These are phyloP conservation scores for Brachypodium distachyon DNA, from an alignment of 202 grass and related monocot genomes.

Conservation along the genomic window DNA sequence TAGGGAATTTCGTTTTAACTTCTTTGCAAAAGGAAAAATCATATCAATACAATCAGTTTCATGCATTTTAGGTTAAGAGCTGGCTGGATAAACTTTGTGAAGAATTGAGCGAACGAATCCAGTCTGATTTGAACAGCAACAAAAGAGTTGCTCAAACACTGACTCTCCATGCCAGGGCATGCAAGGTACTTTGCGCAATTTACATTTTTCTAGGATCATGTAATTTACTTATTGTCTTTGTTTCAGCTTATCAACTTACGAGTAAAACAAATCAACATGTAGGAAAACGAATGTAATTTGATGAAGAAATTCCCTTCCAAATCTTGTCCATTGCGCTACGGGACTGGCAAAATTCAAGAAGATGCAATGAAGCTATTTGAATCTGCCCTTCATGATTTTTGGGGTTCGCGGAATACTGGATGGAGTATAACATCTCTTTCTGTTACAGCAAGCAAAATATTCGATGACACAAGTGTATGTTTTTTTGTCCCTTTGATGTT, in stretches of 20 bases:
- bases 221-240: not conserved
- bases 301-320: slow-evolving; percentile 89
- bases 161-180: slow-evolving; percentile 70
- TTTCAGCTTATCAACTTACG: not conserved
- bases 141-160: slow-evolving; percentile 75
- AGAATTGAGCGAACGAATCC: slow-evolving; percentile 78
- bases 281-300: slow-evolving; percentile 35
- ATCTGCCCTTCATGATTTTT: slow-evolving; percentile 72
- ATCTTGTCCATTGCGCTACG: slow-evolving; percentile 88
- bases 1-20: not conserved
- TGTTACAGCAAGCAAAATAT: slow-evolving; percentile 91
- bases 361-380: slow-evolving; percentile 91
- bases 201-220: not conserved
- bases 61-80: slow-evolving; percentile 48
- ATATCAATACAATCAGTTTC: not conserved
- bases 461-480: slow-evolving; percentile 68
- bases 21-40: not conserved
- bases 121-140: slow-evolving; percentile 83
- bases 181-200: slow-evolving; percentile 50
- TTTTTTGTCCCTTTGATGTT: not conserved
- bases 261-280: not conserved
- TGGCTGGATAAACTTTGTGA: slow-evolving; percentile 94
- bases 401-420: slow-evolving; percentile 54
- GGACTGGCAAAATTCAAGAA: slow-evolving; percentile 80
- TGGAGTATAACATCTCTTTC: slow-evolving; percentile 92